Conservation (phyloP, 331 rosid species). For the Quercus lobata region DNA sequence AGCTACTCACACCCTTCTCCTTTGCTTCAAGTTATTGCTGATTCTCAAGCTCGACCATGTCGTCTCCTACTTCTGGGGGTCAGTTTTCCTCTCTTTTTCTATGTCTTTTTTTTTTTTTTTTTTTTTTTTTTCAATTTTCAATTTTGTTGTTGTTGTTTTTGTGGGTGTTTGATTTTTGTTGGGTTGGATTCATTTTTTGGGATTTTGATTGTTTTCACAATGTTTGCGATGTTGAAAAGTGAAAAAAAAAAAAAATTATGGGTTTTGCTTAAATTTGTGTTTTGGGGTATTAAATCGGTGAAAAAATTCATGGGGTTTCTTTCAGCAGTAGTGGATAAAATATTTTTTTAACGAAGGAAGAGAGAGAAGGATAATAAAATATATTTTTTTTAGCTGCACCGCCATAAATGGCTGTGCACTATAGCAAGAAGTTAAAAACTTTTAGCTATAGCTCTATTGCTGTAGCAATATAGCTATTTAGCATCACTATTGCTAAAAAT, state of each 20-base stretch:
- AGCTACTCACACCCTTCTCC: conserved; percentile 68
- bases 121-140: background rate
- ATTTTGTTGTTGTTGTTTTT: background rate
- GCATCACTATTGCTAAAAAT: too few relatives aligned
- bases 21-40: conserved; percentile 74
- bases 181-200: background rate
- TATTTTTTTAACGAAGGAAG: too few relatives aligned
- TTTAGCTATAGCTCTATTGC: too few relatives aligned
- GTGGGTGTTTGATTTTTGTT: background rate
- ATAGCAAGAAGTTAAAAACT: too few relatives aligned
- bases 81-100: conserved; percentile 13
- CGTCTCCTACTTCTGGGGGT: conserved; percentile 87
- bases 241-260: background rate
- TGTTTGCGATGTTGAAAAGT: background rate
- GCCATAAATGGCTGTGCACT: too few relatives aligned
- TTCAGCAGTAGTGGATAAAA: too few relatives aligned
- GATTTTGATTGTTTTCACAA: conserved; percentile 2
- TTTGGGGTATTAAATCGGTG: background rate
- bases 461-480: too few relatives aligned
- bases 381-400: too few relatives aligned
- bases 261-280: background rate
- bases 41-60: conserved; percentile 85
- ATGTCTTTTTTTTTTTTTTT: background rate
- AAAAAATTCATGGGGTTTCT: too few relatives aligned
- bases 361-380: too few relatives aligned